Evolutionary conservation across 805 yeast species (phyloP).

Genomic region (Wickerhamomyces silvicola): DNA sequence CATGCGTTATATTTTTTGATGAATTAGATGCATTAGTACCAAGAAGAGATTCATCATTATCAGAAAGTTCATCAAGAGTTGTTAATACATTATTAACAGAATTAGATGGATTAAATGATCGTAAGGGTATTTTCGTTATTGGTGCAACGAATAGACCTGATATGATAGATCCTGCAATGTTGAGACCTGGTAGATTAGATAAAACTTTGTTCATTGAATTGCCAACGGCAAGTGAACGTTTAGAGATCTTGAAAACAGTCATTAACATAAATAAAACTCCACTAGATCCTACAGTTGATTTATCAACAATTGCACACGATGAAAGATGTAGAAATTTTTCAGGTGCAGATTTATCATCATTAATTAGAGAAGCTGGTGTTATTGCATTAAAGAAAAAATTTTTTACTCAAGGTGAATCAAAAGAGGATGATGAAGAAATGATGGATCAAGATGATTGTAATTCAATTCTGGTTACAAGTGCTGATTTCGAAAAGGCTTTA

Average conservation of each 20-base stretch:
- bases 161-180: conserved; percentile 97
- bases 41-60: conserved; percentile 77
- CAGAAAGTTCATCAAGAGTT: conserved; percentile 88
- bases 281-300: conserved; percentile 52
- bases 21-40: conserved; percentile 96
- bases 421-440: conserved; percentile 41
- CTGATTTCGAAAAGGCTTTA: conserved; percentile 70
- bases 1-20: conserved; percentile 92
- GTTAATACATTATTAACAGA: conserved; percentile 93
- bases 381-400: conserved; percentile 73
- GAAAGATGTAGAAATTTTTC: conserved; percentile 82
- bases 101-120: conserved; percentile 87
- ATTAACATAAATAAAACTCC: conserved; percentile 74
- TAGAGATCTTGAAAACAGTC: conserved; percentile 76
- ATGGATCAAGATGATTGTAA: conserved; percentile 34
- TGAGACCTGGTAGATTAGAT: conserved; percentile 93
- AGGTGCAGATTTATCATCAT: conserved; percentile 92
- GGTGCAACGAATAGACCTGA: conserved; percentile 98
- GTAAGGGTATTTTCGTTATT: conserved; percentile 88
- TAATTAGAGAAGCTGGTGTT: conserved; percentile 93
- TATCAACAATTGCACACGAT: conserved; percentile 59
- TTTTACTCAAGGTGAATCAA: conserved; percentile 36
- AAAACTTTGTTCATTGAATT: conserved; percentile 88
- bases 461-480: conserved; percentile 47
- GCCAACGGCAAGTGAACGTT: conserved; percentile 72